Evolutionary conservation across 352 stramenopile genomes (phyloP), one percentile per base, ranked within the genome.

Genomic region (Saprolegnia parasitica): DNA sequence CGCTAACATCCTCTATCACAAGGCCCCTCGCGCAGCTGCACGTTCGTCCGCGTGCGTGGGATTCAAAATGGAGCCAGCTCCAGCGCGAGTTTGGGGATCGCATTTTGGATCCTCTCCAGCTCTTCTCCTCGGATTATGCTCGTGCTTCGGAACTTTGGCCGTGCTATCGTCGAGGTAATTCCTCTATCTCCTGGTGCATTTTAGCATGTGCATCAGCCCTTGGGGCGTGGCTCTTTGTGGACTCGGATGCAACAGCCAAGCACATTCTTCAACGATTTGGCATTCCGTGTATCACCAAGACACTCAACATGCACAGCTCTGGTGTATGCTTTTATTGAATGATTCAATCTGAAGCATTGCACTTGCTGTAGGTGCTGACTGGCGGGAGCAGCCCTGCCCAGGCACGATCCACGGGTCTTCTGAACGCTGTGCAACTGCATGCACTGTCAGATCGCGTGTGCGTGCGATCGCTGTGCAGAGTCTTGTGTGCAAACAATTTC

Each of bases 241-340:
- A 52, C 23, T 57, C 21, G n/a, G 71, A 74, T 32, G 56, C 23
- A 10, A 74, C 73, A 21, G 71, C 66, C 6, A 72, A 71, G 52
- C 24, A 29, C 10, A 58, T 74, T 24, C 56, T 74, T 26, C 23
- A 50, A 2, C 26, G 66, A 23, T 74, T 46, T 56, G 49, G 56
- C 8, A 74, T 74, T 52, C 58, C 71, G 26, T 70, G 65, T 29
- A 54, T 74, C 29, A 66, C 71, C 13, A 61, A 47, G n/a, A 39
- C 35, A 26, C 65, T 72, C 10, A 74, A 74, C 45, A 26, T 73
- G 49, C 71, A 74, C 71, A 73, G 65, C 68, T 21, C 45, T 21
- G 71, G 65, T 0, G 71, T 74, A 70, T 26, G 66, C 46, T 5
- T 10, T 13, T 20, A 15, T 0, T 5, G 5, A 55, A 55, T 5